Evolutionary conservation across 2,329 filamentous ascomycete species (phyloP).

Genomic region (Talaromyces sp.): DNA sequence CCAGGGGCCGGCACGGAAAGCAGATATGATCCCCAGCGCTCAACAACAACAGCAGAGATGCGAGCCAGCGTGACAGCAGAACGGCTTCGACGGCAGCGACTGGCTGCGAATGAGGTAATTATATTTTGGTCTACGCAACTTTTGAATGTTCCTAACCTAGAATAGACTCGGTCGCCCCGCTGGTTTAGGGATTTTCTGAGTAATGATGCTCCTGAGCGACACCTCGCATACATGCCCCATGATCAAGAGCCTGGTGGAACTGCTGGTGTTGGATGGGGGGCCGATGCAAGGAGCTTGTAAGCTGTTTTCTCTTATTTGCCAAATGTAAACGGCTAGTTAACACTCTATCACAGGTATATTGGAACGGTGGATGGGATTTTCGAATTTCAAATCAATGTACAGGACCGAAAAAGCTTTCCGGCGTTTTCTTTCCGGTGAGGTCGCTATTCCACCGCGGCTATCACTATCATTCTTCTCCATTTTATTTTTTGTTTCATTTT

Average conservation of each 20-base stretch:
- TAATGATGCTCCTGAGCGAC: conserved; percentile 28
- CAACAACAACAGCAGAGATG: conserved; percentile 26
- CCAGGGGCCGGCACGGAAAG: conserved; percentile 20
- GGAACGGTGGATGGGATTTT: conserved; percentile 46
- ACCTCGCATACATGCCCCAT: conserved; percentile 23
- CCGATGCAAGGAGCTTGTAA: conserved; percentile 43
- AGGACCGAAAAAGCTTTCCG: conserved; percentile 45
- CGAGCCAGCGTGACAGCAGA: conserved; percentile 35
- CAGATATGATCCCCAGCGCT: conserved; percentile 23
- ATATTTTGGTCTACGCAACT: conserved; percentile 23
- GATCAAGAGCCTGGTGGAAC: conserved; percentile 38
- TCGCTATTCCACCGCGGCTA: background rate
- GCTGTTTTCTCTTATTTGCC: conserved; percentile 16
- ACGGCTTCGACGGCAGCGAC: conserved; percentile 34
- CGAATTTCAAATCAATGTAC: conserved; percentile 42
- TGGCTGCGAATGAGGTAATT: conserved; percentile 30
- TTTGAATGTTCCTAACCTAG: background rate
- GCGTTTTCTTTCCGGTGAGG: conserved; percentile 37
- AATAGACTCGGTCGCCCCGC: conserved; percentile 30
- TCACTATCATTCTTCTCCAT: background rate
- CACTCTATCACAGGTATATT: conserved; percentile 33
- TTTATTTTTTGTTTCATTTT: background rate
- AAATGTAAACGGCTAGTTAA: conserved; percentile 9
- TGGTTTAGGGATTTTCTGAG: conserved; percentile 34
- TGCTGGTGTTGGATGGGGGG: conserved; percentile 44